A percentile compares a stretch with the other conserved stretches of the same genome.
phyloP scores from a whole-genome alignment of 1,284 basidiomycete genomes.

The Boletus putidus region DNA sequence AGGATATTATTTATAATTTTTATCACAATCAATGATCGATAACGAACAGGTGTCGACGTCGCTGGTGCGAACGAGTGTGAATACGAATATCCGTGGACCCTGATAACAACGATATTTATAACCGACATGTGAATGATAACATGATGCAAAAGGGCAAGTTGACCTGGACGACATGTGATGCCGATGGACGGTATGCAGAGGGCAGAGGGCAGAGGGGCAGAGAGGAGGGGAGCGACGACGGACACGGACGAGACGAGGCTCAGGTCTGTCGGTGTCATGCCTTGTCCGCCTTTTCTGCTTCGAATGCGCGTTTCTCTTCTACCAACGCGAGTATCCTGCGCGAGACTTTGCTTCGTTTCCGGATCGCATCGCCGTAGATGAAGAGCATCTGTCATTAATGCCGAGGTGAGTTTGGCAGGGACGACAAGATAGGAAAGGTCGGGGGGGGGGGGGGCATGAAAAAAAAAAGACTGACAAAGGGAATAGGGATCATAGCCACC shows the following conservation, averaged over 20 bases:
- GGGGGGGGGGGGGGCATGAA: too few species aligned
- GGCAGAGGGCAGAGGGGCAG: not conserved
- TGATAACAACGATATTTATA: not conserved
- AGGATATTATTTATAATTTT: not conserved
- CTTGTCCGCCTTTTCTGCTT: constrained; percentile 2
- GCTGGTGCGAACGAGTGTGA: not conserved
- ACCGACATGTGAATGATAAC: not conserved
- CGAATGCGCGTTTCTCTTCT: constrained; percentile 2
- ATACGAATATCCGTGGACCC: not conserved
- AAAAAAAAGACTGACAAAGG: constrained; percentile 50
- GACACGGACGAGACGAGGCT: too few species aligned
- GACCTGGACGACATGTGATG: not conserved
- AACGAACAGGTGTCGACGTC: not conserved
- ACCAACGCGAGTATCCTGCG: constrained; percentile 41
- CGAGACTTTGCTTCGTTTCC: constrained; percentile 61
- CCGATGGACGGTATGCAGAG: not conserved
- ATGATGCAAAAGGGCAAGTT: not conserved
- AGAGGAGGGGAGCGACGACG: not conserved
- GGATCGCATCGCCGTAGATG: constrained; percentile 61
- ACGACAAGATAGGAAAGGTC: too few species aligned
- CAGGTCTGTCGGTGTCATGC: constrained; percentile 10
- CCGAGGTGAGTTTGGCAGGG: not conserved
- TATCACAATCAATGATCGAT: too few species aligned
- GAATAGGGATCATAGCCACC: constrained; percentile 61
- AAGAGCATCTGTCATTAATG: constrained; percentile 51